phyloP scores from a whole-genome alignment of 306 rosid species.

The Cercis canadensis region DNA sequence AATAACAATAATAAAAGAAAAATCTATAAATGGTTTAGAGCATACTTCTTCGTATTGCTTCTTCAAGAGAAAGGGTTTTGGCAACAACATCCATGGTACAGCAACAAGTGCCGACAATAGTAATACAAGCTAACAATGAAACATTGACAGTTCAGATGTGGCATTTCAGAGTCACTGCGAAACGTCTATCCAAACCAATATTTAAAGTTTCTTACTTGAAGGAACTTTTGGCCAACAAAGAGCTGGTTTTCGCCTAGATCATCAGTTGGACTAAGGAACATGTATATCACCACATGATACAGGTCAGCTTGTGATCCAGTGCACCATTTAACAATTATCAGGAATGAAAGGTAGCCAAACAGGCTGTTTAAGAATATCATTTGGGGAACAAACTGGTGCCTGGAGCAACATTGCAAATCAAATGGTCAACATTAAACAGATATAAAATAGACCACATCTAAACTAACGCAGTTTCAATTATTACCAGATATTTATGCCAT shows the following conservation, averaged over 20 bases:
- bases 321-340: constrained; percentile 85
- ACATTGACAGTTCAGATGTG: constrained; percentile 27
- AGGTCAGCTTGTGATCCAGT: constrained; percentile 89
- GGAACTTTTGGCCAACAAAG: constrained; percentile 84
- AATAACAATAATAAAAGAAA: background rate
- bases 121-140: constrained; percentile 56
- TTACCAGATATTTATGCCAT: constrained; percentile 68
- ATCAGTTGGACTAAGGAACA: constrained; percentile 92
- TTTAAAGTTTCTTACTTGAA: constrained; percentile 69
- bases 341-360: constrained; percentile 88
- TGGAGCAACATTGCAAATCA: constrained; percentile 46
- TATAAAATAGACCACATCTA: constrained; percentile 3
- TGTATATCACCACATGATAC: constrained; percentile 96
- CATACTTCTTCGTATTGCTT: constrained; percentile 82
- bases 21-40: constrained; percentile 6
- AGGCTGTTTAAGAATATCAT: constrained; percentile 85
- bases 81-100: constrained; percentile 98
- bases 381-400: constrained; percentile 95
- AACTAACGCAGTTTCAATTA: constrained; percentile 18
- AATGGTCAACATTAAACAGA: constrained; percentile 12
- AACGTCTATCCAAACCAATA: constrained; percentile 29
- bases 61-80: constrained; percentile 89
- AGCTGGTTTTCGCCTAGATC: constrained; percentile 90
- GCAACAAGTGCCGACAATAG: constrained; percentile 81
- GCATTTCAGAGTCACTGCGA: constrained; percentile 32